Conservation (phyloP, 2,329 filamentous ascomycete genomes). For the Ophiosphaerella korrae region DNA sequence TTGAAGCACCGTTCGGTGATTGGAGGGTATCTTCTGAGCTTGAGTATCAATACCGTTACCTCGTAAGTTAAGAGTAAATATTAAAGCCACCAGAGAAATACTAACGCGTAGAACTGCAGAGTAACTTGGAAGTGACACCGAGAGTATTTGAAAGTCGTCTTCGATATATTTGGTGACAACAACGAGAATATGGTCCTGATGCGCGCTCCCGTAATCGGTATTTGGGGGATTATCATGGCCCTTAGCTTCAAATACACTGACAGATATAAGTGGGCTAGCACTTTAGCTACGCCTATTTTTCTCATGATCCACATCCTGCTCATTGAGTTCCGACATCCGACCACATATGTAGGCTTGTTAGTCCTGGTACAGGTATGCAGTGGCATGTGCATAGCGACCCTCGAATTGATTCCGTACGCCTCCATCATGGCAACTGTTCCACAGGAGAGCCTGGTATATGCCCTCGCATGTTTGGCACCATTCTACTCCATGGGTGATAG, state of each 20-base stretch:
- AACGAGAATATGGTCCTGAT: too few relatives aligned
- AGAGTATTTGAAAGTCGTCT: conserved; percentile 48
- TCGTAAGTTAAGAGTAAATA: conserved; percentile 18
- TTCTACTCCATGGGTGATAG: conserved; percentile 58
- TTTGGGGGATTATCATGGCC: conserved; percentile 22
- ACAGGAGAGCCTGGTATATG: conserved; percentile 22
- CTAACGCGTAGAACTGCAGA: conserved; percentile 6
- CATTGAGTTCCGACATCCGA: conserved; percentile 33
- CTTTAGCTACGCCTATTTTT: conserved; percentile 27
- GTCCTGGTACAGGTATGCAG: conserved; percentile 36
- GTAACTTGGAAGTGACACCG: conserved; percentile 40
- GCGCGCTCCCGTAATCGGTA: conserved; percentile 17
- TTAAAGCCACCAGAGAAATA: too few relatives aligned
- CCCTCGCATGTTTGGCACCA: conserved; percentile 57
- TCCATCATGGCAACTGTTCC: conserved; percentile 28
- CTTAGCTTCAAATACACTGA: conserved; percentile 26
- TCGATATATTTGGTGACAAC: conserved; percentile 13
- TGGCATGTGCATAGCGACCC: conserved; percentile 26
- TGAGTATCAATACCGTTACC: conserved; percentile 25
- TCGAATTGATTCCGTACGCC: conserved; percentile 24
- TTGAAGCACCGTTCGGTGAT: conserved; percentile 56
- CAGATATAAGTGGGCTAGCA: conserved; percentile 30
- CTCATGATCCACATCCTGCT: conserved; percentile 32
- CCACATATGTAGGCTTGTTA: conserved; percentile 26
- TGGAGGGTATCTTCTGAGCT: conserved; percentile 53